These are phyloP conservation scores for Brassica incana DNA, from an alignment of 345 rosid genomes.

Conservation along the genomic window DNA sequence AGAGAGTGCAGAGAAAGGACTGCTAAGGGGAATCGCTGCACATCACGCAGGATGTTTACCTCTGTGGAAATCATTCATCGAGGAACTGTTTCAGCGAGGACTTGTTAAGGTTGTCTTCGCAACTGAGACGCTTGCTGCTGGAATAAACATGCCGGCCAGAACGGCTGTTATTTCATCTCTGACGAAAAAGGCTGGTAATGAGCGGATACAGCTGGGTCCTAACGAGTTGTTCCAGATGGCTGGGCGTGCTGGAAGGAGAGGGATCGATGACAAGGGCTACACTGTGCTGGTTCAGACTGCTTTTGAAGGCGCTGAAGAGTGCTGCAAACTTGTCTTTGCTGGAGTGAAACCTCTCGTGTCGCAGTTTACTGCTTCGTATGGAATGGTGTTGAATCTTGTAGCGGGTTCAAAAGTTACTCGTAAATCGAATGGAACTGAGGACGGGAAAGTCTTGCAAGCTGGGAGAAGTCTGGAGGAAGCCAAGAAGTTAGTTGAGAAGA, in stretches of 20 bases:
- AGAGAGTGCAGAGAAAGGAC: slow-evolving; percentile 83
- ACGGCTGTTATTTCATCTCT: slow-evolving; percentile 85
- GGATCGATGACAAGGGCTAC: slow-evolving; percentile 83
- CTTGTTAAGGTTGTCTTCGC: slow-evolving; percentile 93
- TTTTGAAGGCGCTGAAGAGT: slow-evolving; percentile 91
- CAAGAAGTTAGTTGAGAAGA: slow-evolving; percentile 84
- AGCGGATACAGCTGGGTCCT: slow-evolving; percentile 70
- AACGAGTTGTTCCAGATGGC: slow-evolving; percentile 97
- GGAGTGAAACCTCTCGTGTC: slow-evolving; percentile 92
- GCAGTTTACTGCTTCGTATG: slow-evolving; percentile 96
- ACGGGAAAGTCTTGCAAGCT: slow-evolving; percentile 51
- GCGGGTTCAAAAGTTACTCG: slow-evolving; percentile 74
- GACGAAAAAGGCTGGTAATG: slow-evolving; percentile 68
- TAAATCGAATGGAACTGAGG: slow-evolving; percentile 54
- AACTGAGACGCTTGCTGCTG: slow-evolving; percentile 96
- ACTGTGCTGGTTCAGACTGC: slow-evolving; percentile 81
- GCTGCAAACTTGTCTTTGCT: slow-evolving; percentile 81
- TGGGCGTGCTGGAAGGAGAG: slow-evolving; percentile 98
- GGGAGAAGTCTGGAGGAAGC: slow-evolving; percentile 92
- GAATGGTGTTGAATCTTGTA: slow-evolving; percentile 93
- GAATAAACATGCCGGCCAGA: slow-evolving; percentile 98
- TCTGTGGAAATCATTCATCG: slow-evolving; percentile 89
- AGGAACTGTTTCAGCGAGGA: slow-evolving; percentile 88
- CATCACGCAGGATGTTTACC: slow-evolving; percentile 99
- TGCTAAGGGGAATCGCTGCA: slow-evolving; percentile 80